Evolutionary conservation across 1,284 basidiomycete species (phyloP).

Genomic region (Ceraceosorus guamensis): DNA sequence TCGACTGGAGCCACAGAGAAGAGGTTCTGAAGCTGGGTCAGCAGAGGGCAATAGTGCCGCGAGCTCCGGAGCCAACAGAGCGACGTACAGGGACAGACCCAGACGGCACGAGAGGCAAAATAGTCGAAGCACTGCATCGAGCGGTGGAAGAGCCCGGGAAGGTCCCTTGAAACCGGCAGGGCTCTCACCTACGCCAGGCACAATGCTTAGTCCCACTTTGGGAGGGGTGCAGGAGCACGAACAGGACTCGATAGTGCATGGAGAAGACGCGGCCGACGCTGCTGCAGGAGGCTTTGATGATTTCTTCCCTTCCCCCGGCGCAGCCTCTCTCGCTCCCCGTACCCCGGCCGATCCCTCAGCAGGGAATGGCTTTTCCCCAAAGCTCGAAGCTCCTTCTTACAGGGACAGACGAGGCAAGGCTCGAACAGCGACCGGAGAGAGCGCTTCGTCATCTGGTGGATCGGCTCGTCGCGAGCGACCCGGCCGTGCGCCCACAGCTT

Average conservation of each 20-base stretch:
- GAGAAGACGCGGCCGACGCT: slow-evolving; percentile 10
- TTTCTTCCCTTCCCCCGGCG: slow-evolving; percentile 1
- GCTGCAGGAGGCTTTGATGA: slow-evolving; percentile 31
- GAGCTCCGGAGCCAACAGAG: slow-evolving; percentile 11
- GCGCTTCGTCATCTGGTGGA: too few species aligned
- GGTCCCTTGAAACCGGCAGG: neutral
- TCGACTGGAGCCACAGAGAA: neutral
- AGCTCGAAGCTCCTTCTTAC: too few species aligned
- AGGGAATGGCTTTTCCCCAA: too few species aligned
- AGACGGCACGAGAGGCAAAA: slow-evolving; percentile 21
- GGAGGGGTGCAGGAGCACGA: neutral
- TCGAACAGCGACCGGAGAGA: too few species aligned
- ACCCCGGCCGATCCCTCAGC: too few species aligned
- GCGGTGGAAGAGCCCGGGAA: neutral
- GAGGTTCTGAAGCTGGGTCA: neutral
- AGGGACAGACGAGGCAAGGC: too few species aligned
- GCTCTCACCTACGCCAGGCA: neutral
- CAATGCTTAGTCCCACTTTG: neutral
- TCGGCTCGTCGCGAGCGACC: too few species aligned
- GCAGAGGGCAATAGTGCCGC: slow-evolving; percentile 1
- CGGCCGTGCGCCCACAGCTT: too few species aligned
- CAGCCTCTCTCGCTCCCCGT: too few species aligned
- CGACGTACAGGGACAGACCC: slow-evolving; percentile 29
- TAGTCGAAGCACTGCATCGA: slow-evolving; percentile 2
- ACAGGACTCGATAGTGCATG: neutral